Conservation (phyloP, 2,329 filamentous ascomycete species). For the Arthrobotrys pseudoclavata region DNA sequence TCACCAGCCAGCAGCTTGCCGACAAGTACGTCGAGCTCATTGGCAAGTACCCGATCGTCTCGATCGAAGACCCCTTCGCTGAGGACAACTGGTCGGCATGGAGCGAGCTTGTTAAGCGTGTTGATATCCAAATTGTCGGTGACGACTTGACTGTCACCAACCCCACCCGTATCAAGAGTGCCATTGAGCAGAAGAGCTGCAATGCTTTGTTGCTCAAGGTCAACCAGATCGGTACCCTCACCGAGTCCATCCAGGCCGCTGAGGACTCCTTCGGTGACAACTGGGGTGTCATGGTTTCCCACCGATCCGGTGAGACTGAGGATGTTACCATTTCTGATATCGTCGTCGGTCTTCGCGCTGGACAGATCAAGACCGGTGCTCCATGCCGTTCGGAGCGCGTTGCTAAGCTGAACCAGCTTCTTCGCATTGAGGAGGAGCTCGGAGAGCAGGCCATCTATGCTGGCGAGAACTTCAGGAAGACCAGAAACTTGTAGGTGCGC, state of each 20-base stretch:
- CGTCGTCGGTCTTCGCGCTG: conserved; percentile 93
- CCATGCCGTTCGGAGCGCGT: conserved; percentile 97
- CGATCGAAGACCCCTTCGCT: conserved; percentile 98
- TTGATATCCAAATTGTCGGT: conserved; percentile 95
- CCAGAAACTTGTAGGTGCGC: conserved; percentile 73
- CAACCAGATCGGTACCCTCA: conserved; percentile 99
- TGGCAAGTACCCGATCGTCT: conserved; percentile 98
- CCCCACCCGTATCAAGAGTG: conserved; percentile 99
- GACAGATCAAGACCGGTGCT: conserved; percentile 99
- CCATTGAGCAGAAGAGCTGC: conserved; percentile 98
- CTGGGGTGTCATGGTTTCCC: conserved; percentile 99
- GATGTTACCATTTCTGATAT: conserved; percentile 99
- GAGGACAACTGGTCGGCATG: conserved; percentile 99
- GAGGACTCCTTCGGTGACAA: conserved; percentile 96
- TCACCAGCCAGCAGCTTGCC: conserved; percentile 98
- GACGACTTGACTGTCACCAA: conserved; percentile 99
- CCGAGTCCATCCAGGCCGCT: conserved; percentile 98
- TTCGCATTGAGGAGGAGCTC: conserved; percentile 99
- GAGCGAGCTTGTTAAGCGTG: conserved; percentile 99
- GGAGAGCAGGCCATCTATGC: conserved; percentile 92
- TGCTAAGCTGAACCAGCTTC: conserved; percentile 99
- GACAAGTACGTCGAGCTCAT: conserved; percentile 87
- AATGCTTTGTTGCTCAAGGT: conserved; percentile 99
- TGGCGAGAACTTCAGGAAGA: conserved; percentile 89
- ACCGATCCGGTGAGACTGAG: conserved; percentile 99